Evolutionary conservation across 495 filamentous ascomycete species (phyloP).

Genomic region (Lasiosphaeria miniovina): DNA sequence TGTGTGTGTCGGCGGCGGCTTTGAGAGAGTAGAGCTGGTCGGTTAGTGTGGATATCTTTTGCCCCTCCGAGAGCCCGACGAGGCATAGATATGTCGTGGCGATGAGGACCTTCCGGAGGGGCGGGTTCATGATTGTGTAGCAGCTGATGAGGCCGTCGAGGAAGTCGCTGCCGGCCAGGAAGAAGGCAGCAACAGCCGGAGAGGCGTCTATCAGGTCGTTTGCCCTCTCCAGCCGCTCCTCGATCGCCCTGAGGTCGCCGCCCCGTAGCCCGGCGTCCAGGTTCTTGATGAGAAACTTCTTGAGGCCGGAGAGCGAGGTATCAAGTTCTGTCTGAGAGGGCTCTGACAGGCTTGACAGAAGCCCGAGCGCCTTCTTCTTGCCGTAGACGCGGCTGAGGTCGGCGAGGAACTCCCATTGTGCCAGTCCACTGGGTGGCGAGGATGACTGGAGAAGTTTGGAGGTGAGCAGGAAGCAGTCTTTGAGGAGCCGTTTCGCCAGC

Average conservation of each 20-base stretch:
- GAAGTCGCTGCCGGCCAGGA: slow-evolving; percentile 82
- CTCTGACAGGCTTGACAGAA: slow-evolving; percentile 31
- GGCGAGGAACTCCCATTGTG: slow-evolving; percentile 57
- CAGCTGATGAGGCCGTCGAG: slow-evolving; percentile 67
- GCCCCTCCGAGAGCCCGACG: slow-evolving; percentile 60
- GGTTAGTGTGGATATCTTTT: slow-evolving; percentile 66
- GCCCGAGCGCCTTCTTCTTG: slow-evolving; percentile 40
- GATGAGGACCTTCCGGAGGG: slow-evolving; percentile 60
- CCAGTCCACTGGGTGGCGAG: slow-evolving; percentile 42
- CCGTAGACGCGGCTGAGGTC: slow-evolving; percentile 55
- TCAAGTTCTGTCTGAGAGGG: slow-evolving; percentile 33
- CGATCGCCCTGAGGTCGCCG: slow-evolving; percentile 46
- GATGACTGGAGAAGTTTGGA: slow-evolving; percentile 45
- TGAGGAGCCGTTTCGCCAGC: slow-evolving; percentile 55
- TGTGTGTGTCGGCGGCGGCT: slow-evolving; percentile 56
- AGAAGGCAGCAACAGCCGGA: slow-evolving; percentile 52
- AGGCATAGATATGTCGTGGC: slow-evolving; percentile 70
- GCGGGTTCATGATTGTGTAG: slow-evolving; percentile 59
- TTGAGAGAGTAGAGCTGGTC: slow-evolving; percentile 84
- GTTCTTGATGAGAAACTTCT: slow-evolving; percentile 42
- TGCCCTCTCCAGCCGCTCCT: slow-evolving; percentile 42
- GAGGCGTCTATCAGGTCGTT: slow-evolving; percentile 55
- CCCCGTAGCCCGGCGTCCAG: slow-evolving; percentile 50
- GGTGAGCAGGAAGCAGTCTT: slow-evolving; percentile 58
- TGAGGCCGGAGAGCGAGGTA: slow-evolving; percentile 35